Evolutionary conservation across 208 protist species (phyloP).

Genomic region (Chromosphaera perkinsii): DNA sequence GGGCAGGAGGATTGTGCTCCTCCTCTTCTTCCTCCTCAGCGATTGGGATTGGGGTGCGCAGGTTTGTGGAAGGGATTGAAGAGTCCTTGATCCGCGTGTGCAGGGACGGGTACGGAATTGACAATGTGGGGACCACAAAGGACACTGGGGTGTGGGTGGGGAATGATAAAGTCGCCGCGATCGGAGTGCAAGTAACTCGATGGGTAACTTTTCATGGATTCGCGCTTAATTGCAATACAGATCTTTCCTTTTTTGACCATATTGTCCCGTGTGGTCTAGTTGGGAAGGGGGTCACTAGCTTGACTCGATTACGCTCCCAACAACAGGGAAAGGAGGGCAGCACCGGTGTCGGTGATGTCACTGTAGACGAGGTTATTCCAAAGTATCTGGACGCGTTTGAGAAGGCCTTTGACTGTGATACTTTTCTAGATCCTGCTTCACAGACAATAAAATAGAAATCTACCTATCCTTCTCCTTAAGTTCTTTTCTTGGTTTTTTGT

Average conservation of each 20-base stretch:
- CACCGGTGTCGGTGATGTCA: neutral
- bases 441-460: too few species aligned
- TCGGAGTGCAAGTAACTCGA: constrained; percentile 21
- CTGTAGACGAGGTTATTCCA: neutral
- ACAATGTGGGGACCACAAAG: neutral
- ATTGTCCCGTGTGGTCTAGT: constrained; percentile 41
- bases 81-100: too few species aligned
- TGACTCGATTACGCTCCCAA: too few species aligned
- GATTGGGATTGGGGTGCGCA: neutral
- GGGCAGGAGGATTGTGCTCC: too few species aligned
- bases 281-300: constrained; percentile 32
- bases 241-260: constrained; percentile 29
- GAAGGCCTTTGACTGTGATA: constrained; percentile 3
- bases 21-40: neutral
- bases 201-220: constrained; percentile 31
- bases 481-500: too few species aligned
- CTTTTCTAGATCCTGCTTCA: too few species aligned
- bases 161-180: constrained; percentile 28
- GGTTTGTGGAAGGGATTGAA: too few species aligned
- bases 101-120: too few species aligned
- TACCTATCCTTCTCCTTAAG: too few species aligned
- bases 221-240: constrained; percentile 34
- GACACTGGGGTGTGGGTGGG: constrained; percentile 36
- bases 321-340: constrained; percentile 3
- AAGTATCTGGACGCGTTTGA: neutral